Evolutionary conservation across 176 grass and related monocot genomes (phyloP).

Genomic region (Poa annua): DNA sequence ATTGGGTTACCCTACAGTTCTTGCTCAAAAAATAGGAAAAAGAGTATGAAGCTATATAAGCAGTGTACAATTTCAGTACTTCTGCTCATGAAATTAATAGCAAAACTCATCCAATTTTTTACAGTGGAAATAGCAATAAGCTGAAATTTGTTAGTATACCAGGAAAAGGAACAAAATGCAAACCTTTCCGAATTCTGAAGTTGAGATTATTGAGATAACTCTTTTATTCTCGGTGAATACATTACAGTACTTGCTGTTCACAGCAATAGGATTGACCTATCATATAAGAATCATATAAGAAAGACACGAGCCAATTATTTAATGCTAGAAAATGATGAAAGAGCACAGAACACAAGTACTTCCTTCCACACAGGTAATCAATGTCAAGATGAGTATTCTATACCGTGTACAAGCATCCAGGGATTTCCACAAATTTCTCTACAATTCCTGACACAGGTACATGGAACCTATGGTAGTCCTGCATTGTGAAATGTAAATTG

Average conservation of each 20-base stretch:
- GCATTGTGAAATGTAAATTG: conserved; percentile 31
- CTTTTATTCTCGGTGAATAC: conserved; percentile 99
- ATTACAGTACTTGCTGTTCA: conserved; percentile 98
- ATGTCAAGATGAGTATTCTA: conserved; percentile 28
- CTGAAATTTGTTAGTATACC: background rate
- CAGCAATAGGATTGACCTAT: conserved; percentile 98
- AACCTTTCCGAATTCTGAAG: conserved; percentile 93
- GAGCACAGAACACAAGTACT: conserved; percentile 7
- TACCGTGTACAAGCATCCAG: conserved; percentile 95
- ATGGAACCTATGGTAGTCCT: conserved; percentile 99
- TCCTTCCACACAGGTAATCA: background rate
- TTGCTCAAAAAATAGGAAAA: background rate
- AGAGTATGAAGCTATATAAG: conserved; percentile 3
- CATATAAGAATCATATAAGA: conserved; percentile 43
- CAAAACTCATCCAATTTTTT: background rate
- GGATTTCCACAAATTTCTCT: conserved; percentile 90
- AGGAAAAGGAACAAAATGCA: conserved; percentile 20
- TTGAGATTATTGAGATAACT: conserved; percentile 83
- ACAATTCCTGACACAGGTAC: conserved; percentile 90
- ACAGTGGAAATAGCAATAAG: background rate
- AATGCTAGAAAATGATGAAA: conserved; percentile 37
- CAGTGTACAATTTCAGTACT: background rate
- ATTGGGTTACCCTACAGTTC: too few relatives aligned
- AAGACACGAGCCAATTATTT: conserved; percentile 21
- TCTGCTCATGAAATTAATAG: background rate